Percentiles rank a stretch among this genome's conserved stretches.
Evolutionary conservation across 306 rosid species (phyloP).

Genomic region (Ziziphus jujuba): DNA sequence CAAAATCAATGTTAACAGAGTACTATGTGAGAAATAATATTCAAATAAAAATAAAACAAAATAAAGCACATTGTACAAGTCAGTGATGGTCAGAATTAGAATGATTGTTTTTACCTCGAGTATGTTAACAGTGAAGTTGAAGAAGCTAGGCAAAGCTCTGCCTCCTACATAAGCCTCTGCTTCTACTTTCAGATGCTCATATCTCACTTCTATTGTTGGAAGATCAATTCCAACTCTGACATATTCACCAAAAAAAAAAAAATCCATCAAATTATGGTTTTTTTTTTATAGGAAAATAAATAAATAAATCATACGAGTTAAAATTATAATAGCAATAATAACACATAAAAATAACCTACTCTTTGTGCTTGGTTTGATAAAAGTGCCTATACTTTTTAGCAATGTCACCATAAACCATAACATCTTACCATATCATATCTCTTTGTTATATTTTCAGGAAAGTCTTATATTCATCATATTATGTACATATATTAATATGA

Average conservation of each 20-base stretch:
- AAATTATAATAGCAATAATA: not conserved
- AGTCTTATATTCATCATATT: no score
- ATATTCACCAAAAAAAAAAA: not conserved
- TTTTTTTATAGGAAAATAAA: no score
- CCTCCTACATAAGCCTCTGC: slow-evolving; percentile 60
- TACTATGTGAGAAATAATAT: not conserved
- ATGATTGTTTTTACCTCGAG: slow-evolving; percentile 43
- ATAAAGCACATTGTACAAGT: not conserved
- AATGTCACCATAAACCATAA: no score
- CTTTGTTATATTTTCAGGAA: no score
- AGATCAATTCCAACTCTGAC: slow-evolving; percentile 65
- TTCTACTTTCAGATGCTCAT: slow-evolving; percentile 52
- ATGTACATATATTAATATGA: no score
- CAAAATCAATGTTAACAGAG: slow-evolving; percentile 3
- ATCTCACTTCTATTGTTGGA: slow-evolving; percentile 71
- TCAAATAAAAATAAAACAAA: not conserved
- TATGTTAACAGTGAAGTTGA: slow-evolving; percentile 53
- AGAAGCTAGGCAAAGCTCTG: slow-evolving; percentile 62
- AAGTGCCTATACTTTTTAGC: no score
- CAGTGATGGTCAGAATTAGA: not conserved
- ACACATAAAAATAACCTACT: not conserved
- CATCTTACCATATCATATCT: no score
- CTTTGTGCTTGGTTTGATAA: not conserved
- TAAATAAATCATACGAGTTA: not conserved
- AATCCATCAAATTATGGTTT: not conserved